Evolutionary conservation across 441 rosid species (phyloP).

Genomic region (Pelargonium cotyledonis): DNA sequence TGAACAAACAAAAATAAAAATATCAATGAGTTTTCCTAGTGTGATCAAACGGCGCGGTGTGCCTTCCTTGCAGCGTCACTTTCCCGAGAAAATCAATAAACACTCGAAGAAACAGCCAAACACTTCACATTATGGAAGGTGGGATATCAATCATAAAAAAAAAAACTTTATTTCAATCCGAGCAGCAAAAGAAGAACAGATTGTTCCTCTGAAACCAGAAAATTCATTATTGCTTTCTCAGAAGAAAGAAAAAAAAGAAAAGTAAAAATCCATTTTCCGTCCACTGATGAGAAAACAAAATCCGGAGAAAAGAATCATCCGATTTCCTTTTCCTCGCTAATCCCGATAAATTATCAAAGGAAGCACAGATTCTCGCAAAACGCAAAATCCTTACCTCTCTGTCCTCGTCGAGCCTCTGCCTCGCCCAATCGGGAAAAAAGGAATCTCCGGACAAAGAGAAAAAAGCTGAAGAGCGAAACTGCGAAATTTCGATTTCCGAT

Average conservation of each 20-base stretch:
- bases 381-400: conserved; percentile 6
- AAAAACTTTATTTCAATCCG: conserved; percentile 31
- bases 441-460: neutral
- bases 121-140: neutral
- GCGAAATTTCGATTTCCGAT: too few relatives aligned
- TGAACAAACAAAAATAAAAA: neutral
- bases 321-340: conserved; percentile 2
- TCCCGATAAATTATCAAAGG: neutral
- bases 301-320: neutral
- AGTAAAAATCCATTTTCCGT: neutral
- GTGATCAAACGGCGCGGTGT: conserved; percentile 18
- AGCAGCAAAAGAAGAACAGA: conserved; percentile 29
- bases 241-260: too few relatives aligned
- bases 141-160: neutral
- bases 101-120: neutral
- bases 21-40: conserved; percentile 6
- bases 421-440: conserved; percentile 8
- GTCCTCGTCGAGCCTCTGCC: neutral
- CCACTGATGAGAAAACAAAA: neutral
- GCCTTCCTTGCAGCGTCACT: conserved; percentile 14
- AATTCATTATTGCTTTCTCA: conserved; percentile 20
- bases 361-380: conserved; percentile 5
- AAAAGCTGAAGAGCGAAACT: neutral
- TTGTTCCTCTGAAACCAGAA: conserved; percentile 38
- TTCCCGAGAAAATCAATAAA: conserved; percentile 21